These are phyloP conservation scores for Macadamia tetraphylla DNA, from an alignment of 164 flowering plant species.

Conservation along the genomic window DNA sequence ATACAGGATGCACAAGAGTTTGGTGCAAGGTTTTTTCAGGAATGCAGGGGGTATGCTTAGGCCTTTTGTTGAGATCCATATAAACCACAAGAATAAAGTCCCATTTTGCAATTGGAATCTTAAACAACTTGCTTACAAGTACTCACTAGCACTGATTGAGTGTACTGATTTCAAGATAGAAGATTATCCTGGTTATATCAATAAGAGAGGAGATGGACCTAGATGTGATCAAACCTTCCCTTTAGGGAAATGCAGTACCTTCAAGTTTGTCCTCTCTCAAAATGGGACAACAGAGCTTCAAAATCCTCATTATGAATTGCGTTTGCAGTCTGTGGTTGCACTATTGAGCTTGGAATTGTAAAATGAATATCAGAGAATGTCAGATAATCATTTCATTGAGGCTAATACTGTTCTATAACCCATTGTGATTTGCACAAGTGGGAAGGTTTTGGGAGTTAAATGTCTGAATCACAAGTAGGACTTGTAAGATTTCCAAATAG, in stretches of 20 bases:
- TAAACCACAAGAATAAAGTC: too few relatives aligned
- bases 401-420: neutral
- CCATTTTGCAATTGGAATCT: conserved; percentile 48
- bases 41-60: too few relatives aligned
- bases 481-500: too few relatives aligned
- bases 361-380: neutral
- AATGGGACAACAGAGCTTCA: too few relatives aligned
- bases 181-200: conserved; percentile 42
- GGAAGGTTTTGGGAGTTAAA: conserved; percentile 10
- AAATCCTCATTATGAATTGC: too few relatives aligned
- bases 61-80: too few relatives aligned
- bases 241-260: conserved; percentile 38
- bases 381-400: conserved; percentile 16
- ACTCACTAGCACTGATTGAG: conserved; percentile 22
- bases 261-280: conserved; percentile 18
- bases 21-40: too few relatives aligned
- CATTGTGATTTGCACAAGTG: conserved; percentile 2
- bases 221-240: conserved; percentile 28
- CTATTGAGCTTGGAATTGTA: neutral
- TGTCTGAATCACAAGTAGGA: too few relatives aligned
- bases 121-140: conserved; percentile 31
- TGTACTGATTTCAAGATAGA: conserved; percentile 23
- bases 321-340: too few relatives aligned
- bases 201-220: conserved; percentile 36
- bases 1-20: too few relatives aligned